These are phyloP conservation scores for Nicotiana paniculata DNA, from an alignment of 257 asterid species.

Conservation along the genomic window DNA sequence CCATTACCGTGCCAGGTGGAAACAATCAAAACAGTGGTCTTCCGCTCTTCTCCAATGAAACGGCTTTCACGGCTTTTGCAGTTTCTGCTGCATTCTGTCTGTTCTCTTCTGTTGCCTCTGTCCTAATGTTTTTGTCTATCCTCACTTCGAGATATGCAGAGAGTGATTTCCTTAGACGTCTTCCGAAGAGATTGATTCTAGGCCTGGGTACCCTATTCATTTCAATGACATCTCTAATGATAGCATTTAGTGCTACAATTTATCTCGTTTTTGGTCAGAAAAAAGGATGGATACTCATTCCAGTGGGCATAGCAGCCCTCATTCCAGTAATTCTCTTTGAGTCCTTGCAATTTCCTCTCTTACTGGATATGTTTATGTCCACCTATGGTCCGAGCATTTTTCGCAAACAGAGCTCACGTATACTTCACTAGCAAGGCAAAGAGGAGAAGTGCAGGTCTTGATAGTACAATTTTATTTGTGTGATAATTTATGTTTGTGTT, in stretches of 20 bases:
- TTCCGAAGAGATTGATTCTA: conserved; percentile 17
- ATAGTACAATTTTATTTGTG: no score
- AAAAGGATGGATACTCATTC: conserved; percentile 13
- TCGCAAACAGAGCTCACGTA: neutral
- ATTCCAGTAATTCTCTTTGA: conserved; percentile 18
- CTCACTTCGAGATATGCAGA: conserved; percentile 26
- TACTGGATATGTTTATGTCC: conserved; percentile 17
- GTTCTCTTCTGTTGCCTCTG: conserved; percentile 22
- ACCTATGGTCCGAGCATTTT: conserved; percentile 21
- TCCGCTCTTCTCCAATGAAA: conserved; percentile 7
- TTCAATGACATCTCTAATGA: conserved; percentile 23
- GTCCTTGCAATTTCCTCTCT: conserved; percentile 19
- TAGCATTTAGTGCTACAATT: conserved; percentile 23
- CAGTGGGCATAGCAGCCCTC: conserved; percentile 6
- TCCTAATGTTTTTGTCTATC: conserved; percentile 21
- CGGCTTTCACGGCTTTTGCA: conserved; percentile 2
- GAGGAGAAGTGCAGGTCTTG: neutral
- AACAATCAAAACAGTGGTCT: neutral
- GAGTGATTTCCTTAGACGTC: conserved; percentile 16
- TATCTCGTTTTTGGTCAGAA: conserved; percentile 15
- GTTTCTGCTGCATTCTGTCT: conserved; percentile 3
- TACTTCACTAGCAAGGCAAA: neutral
- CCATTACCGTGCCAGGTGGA: conserved; percentile 22
- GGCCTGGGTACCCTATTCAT: conserved; percentile 19
- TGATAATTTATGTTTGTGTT: no score